Base-by-base conservation (phyloP, 2,329 filamentous ascomycete genomes). In the Apiospora kogelbergensis region DNA sequence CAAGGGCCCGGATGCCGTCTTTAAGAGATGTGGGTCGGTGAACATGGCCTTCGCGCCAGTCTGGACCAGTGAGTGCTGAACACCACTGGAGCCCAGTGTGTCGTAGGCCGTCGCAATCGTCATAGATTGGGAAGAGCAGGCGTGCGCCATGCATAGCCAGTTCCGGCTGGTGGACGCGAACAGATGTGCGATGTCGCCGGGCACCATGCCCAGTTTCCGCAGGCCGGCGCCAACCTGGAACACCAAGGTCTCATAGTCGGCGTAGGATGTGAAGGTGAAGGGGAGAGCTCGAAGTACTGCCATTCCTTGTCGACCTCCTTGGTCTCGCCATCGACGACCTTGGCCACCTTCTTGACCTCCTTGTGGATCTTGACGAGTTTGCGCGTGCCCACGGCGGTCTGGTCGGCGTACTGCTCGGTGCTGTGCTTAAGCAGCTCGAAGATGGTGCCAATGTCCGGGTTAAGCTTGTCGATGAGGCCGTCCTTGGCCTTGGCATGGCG, bases 101-200 rank as follows among this genome's bases (percentile, higher is more conserved):
- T 98, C 95, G 81, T 98, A 98, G 66, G 95, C 94, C 63, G 95
- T 98, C 66, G 98, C 95, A 73, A 98, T 95, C 70, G 93, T 90
- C 79, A 98, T 89, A 60, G 93, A 95, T 81, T 98, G 95, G 20
- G 94, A 95, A 24, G 90, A 83, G 88, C 91, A 84, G 60, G 82
- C 87, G 79, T 97, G 93, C 63, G 95, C 92, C 75, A 93, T 89
- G 68, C 91, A 89, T 72, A 98, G 86, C 95, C 95, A 98, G 82
- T 93, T 88, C 66, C 90, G 87, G 79, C 92, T 93, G 3, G 93
- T 97, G n/a, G 91, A 89, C 64, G 91, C 94, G 78, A 94, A 97
- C 68, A 97, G 85, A 79, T 97, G 93, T 74, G 97, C 79, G 75
- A 88, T 90, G 79, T 94, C 88, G 20, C 86, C 83, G 69, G 88